These are phyloP conservation scores for Lepraria neglecta DNA, from an alignment of 495 filamentous ascomycete species.

Conservation along the genomic window DNA sequence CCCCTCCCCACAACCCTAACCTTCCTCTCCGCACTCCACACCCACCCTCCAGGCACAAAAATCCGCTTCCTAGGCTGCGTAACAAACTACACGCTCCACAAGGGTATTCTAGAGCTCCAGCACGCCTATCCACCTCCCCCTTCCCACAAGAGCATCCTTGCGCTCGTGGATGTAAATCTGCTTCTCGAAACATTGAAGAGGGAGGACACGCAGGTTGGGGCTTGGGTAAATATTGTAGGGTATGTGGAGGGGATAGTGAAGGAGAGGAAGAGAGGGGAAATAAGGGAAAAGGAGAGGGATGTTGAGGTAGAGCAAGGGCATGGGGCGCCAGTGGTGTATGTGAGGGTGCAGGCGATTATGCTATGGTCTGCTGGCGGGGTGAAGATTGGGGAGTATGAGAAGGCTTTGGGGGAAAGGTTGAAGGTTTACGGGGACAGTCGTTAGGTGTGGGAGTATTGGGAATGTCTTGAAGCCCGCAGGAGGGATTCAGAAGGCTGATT, in stretches of 20 bases:
- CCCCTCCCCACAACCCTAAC: conserved; percentile 61
- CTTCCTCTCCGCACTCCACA: conserved; percentile 58
- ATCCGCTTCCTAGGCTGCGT: conserved; percentile 90
- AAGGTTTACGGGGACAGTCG: background rate
- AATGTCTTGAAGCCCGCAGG: background rate
- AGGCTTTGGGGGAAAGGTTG: conserved; percentile 21
- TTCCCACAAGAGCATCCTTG: conserved; percentile 34
- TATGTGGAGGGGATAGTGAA: conserved; percentile 49
- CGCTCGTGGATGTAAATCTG: conserved; percentile 62
- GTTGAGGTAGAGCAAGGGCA: background rate
- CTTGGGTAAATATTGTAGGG: conserved; percentile 87
- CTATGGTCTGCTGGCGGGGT: conserved; percentile 60
- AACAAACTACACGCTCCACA: conserved; percentile 53
- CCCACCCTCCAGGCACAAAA: conserved; percentile 56
- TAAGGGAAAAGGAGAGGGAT: background rate
- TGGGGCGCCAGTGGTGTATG: background rate
- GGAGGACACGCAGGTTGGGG: conserved; percentile 64
- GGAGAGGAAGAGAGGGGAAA: background rate
- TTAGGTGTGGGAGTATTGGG: background rate
- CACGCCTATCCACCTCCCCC: conserved; percentile 51
- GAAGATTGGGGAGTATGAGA: conserved; percentile 58
- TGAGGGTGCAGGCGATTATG: conserved; percentile 56
- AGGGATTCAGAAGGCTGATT: background rate
- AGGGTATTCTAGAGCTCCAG: conserved; percentile 56
- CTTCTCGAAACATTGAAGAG: conserved; percentile 58